These are phyloP conservation scores for Cutaneotrichosporon arboriforme DNA, from an alignment of 1,284 basidiomycete species.

Conservation along the genomic window DNA sequence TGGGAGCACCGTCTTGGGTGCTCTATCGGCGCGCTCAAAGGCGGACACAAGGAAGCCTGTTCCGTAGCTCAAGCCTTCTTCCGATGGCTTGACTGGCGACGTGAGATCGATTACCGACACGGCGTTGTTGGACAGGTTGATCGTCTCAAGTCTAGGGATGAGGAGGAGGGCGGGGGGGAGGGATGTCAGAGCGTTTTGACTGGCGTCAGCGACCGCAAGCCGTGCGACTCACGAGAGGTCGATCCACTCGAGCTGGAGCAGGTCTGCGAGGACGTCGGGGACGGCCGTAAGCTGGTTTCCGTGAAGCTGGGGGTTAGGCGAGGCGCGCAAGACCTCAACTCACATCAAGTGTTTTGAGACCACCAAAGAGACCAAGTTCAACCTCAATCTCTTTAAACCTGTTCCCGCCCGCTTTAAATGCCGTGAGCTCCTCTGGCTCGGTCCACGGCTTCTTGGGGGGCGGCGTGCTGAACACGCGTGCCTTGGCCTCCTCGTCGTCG, in stretches of 20 bases:
- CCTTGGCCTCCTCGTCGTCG: constrained; percentile 13
- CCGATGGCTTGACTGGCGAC: constrained; percentile 35
- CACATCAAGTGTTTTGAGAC: constrained; percentile 42
- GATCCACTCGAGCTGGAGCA: constrained; percentile 36
- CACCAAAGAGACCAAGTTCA: constrained; percentile 45
- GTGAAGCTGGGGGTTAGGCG: constrained; percentile 22
- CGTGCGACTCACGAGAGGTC: constrained; percentile 36
- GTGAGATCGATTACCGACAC: constrained; percentile 32
- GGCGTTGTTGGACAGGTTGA: constrained; percentile 42
- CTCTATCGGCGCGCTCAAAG: constrained; percentile 30
- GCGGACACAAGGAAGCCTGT: constrained; percentile 40
- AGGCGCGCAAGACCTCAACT: constrained; percentile 9
- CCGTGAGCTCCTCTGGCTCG: constrained; percentile 42
- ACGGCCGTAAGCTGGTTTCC: constrained; percentile 31
- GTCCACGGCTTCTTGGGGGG: constrained; percentile 23
- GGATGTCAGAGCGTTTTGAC: constrained; percentile 34
- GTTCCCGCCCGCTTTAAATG: constrained; percentile 35
- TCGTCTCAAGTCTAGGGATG: constrained; percentile 37
- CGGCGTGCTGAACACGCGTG: constrained; percentile 21
- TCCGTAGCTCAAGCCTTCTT: constrained; percentile 40
- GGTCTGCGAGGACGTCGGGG: constrained; percentile 41
- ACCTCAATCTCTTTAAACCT: constrained; percentile 32
- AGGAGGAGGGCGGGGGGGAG: constrained; percentile 39
- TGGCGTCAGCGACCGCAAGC: constrained; percentile 12
- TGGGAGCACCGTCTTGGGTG: constrained; percentile 26